phyloP scores from a whole-genome alignment of 768 basidiomycete genomes.

The Scleroderma citrinum region DNA sequence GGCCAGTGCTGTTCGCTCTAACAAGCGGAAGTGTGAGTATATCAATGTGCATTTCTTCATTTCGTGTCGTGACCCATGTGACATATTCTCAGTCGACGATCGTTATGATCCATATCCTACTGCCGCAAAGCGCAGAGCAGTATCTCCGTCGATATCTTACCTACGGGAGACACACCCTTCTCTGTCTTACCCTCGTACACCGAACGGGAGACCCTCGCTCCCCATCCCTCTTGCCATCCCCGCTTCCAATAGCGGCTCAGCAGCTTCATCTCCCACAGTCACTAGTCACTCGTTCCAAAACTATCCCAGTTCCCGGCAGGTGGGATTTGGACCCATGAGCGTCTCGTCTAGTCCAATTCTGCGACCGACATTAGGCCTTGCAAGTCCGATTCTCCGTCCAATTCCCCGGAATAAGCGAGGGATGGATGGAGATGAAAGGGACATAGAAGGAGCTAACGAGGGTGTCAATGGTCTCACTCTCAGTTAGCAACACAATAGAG shows the following conservation, averaged over 20 bases:
- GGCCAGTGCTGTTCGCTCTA: slow-evolving; percentile 67
- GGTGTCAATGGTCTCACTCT: slow-evolving; percentile 62
- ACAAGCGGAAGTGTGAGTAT: slow-evolving; percentile 72
- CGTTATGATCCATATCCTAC: slow-evolving; percentile 81
- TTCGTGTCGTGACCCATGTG: slow-evolving; percentile 7
- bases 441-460: slow-evolving; percentile 75
- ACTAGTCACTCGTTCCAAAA: slow-evolving; percentile 41
- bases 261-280: slow-evolving; percentile 70
- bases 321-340: slow-evolving; percentile 39
- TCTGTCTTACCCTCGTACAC: slow-evolving; percentile 41
- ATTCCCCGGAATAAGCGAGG: slow-evolving; percentile 48
- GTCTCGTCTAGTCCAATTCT: slow-evolving; percentile 72
- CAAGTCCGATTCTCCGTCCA: slow-evolving; percentile 73
- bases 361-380: slow-evolving; percentile 61
- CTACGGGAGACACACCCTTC: slow-evolving; percentile 55
- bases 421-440: slow-evolving; percentile 56
- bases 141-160: slow-evolving; percentile 71
- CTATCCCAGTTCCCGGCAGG: slow-evolving; percentile 31
- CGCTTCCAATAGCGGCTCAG: slow-evolving; percentile 51
- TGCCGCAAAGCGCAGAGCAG: slow-evolving; percentile 73
- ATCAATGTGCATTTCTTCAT: slow-evolving; percentile 1
- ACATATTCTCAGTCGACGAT: slow-evolving; percentile 55
- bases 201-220: slow-evolving; percentile 55
- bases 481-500: slow-evolving; percentile 9
- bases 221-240: slow-evolving; percentile 62